These are phyloP conservation scores for Torulaspora microellipsoides DNA, from an alignment of 805 yeast species.

Conservation along the genomic window DNA sequence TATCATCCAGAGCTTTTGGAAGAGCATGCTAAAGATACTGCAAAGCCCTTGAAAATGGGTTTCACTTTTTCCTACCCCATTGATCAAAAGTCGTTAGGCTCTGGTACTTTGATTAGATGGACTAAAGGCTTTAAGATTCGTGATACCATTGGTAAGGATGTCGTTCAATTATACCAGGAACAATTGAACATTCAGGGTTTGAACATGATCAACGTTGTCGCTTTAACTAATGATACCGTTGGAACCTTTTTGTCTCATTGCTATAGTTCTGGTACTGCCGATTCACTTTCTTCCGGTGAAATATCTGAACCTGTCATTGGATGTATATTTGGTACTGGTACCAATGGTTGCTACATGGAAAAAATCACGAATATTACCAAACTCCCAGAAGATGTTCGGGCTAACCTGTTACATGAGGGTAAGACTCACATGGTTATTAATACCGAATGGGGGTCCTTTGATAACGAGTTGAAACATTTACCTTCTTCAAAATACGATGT, in stretches of 20 bases:
- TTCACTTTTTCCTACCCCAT: conserved; percentile 95
- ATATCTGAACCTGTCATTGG: conserved; percentile 80
- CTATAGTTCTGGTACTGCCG: conserved; percentile 53
- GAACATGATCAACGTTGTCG: conserved; percentile 66
- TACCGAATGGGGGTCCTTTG: conserved; percentile 98
- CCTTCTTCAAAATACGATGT: conserved; percentile 79
- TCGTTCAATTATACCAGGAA: conserved; percentile 65
- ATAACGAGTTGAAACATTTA: conserved; percentile 67
- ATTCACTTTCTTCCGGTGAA: conserved; percentile 45
- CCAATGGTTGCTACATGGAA: conserved; percentile 93
- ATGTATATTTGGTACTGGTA: conserved; percentile 94
- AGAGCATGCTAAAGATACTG: conserved; percentile 28
- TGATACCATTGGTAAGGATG: conserved; percentile 82
- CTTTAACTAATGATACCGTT: conserved; percentile 92
- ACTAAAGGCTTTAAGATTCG: conserved; percentile 88
- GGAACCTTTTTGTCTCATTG: conserved; percentile 90
- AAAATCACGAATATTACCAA: conserved; percentile 68
- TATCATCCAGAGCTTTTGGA: conserved; percentile 52
- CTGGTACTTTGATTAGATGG: conserved; percentile 88
- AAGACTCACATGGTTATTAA: conserved; percentile 77
- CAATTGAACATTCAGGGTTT: conserved; percentile 56
- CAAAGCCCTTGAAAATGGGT: conserved; percentile 60
- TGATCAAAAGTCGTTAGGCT: conserved; percentile 70
- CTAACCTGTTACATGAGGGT: conserved; percentile 39
- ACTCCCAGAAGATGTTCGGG: conserved; percentile 47